A percentile compares a stretch with the other conserved stretches of the same genome.
Conservation (phyloP, 2,329 filamentous ascomycete species). For the Diaporthe citrichinensis region DNA sequence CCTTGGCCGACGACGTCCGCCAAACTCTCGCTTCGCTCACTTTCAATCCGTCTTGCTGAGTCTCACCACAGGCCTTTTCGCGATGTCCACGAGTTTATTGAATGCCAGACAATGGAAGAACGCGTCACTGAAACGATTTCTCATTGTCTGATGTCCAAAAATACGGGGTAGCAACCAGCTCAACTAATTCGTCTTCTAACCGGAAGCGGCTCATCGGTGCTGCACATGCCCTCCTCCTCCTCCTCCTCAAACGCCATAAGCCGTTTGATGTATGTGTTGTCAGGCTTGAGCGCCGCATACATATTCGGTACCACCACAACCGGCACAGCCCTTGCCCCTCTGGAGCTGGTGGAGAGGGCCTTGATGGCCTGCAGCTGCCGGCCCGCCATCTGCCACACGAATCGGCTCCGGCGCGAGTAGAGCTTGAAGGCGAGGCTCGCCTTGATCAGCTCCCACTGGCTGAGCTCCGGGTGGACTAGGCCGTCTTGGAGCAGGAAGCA, state of each 20-base stretch:
- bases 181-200: not conserved
- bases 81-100: too few relatives aligned
- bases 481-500: constrained; percentile 43
- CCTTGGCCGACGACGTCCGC: not conserved
- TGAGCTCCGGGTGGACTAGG: constrained; percentile 49
- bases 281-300: constrained; percentile 55
- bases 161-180: not conserved
- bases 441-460: constrained; percentile 64
- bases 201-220: not conserved
- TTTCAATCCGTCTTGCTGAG: too few relatives aligned
- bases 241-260: constrained; percentile 41
- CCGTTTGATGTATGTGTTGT: constrained; percentile 48
- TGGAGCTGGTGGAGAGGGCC: constrained; percentile 46
- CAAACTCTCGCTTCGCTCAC: not conserved
- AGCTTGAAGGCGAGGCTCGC: constrained; percentile 63
- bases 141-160: not conserved
- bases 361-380: constrained; percentile 65
- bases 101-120: not conserved
- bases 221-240: not conserved
- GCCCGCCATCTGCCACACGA: constrained; percentile 66
- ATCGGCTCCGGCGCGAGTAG: constrained; percentile 49
- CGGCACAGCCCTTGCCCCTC: constrained; percentile 35
- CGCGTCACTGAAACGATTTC: not conserved
- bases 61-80: not conserved
- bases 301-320: constrained; percentile 54